A percentile compares a stretch with the other conserved stretches of the same genome.
Evolutionary conservation across 73 alveolate species (phyloP).

Genomic region (Tetrahymena thermophila): DNA sequence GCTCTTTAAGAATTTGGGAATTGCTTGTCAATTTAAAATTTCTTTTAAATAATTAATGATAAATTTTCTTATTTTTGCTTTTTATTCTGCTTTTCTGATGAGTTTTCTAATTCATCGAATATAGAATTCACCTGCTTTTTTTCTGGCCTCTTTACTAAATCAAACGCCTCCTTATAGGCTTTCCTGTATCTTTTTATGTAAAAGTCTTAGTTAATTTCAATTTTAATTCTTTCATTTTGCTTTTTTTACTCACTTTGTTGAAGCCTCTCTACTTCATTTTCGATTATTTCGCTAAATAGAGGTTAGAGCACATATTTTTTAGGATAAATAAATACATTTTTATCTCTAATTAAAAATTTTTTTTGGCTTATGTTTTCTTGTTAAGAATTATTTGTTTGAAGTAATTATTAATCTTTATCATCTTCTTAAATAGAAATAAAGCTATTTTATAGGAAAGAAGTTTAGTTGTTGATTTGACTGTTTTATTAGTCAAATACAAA

Average conservation of each 20-base stretch:
- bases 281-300: neutral
- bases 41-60: neutral
- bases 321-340: neutral
- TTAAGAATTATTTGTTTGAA: neutral
- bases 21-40: neutral
- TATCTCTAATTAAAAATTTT: neutral
- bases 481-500: neutral
- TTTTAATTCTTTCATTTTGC: neutral
- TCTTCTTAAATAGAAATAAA: neutral
- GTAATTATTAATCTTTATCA: neutral
- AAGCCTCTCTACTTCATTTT: neutral
- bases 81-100: neutral
- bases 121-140: neutral
- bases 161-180: neutral
- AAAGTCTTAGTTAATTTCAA: neutral
- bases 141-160: neutral
- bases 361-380: neutral
- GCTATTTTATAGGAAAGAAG: neutral
- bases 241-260: neutral
- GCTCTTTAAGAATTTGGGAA: neutral
- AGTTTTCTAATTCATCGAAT: neutral
- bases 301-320: neutral
- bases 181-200: neutral
- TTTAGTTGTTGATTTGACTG: neutral
- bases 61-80: neutral